A percentile compares a stretch with the other conserved stretches of the same genome.
Evolutionary conservation across 306 rosid species (phyloP).

Genomic region (Ormosia semicastrata): DNA sequence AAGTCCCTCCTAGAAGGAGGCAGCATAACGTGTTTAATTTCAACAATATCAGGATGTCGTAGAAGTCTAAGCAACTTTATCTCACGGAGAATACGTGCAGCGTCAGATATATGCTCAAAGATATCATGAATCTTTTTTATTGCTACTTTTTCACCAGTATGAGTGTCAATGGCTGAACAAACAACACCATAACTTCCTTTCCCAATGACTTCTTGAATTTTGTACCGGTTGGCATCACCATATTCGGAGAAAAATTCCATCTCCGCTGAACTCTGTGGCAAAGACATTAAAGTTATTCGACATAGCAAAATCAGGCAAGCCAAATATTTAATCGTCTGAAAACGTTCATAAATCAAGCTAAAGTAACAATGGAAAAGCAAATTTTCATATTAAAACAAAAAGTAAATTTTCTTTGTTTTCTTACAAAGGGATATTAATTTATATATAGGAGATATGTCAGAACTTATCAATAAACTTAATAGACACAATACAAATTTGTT

Average conservation of each 20-base stretch:
- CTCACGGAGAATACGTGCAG: conserved; percentile 98
- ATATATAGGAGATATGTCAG: not conserved
- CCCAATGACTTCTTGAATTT: conserved; percentile 91
- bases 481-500: not conserved
- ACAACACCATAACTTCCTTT: conserved; percentile 98
- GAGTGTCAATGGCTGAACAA: conserved; percentile 93
- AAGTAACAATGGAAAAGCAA: not conserved
- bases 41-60: conserved; percentile 95
- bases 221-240: conserved; percentile 82
- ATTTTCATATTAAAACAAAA: not conserved
- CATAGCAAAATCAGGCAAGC: not conserved
- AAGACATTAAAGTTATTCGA: conserved; percentile 25
- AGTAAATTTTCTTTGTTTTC: not conserved
- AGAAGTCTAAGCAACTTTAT: conserved; percentile 95
- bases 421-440: not conserved
- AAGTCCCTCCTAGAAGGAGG: conserved; percentile 88
- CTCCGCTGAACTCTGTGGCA: conserved; percentile 66
- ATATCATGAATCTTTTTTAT: conserved; percentile 90
- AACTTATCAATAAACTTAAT: conserved; percentile 12
- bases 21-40: conserved; percentile 86
- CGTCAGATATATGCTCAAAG: conserved; percentile 91
- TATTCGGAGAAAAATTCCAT: conserved; percentile 93
- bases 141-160: conserved; percentile 86
- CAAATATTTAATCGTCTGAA: not conserved
- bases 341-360: conserved; percentile 17